A percentile compares a stretch with the other conserved stretches of the same genome.
Evolutionary conservation across 768 basidiomycete species (phyloP).

Genomic region (Leccinum olivaceopallidum): DNA sequence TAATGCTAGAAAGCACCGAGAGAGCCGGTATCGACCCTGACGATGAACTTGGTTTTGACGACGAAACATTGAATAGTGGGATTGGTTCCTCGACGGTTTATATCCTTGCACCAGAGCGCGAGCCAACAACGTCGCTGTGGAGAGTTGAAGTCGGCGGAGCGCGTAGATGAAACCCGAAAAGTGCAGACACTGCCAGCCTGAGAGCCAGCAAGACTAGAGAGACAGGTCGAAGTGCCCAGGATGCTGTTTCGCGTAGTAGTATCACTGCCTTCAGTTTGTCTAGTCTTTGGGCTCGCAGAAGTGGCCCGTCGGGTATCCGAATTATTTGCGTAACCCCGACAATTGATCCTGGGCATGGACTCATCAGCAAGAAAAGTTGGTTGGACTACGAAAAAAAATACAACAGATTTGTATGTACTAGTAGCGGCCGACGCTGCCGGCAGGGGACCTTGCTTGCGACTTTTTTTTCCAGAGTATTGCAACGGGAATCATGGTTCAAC

Average conservation of each 20-base stretch:
- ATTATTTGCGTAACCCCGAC: too few species aligned
- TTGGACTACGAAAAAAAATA: too few species aligned
- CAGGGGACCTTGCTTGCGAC: too few species aligned
- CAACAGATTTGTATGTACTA: too few species aligned
- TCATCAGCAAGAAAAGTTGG: too few species aligned
- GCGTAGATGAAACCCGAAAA: conserved; percentile 12
- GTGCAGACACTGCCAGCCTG: conserved; percentile 1
- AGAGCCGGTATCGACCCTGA: conserved; percentile 54
- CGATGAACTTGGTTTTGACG: conserved; percentile 49
- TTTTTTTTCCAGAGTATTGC: too few species aligned
- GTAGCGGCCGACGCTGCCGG: too few species aligned
- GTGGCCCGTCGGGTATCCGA: too few species aligned
- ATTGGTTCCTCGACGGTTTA: conserved; percentile 67
- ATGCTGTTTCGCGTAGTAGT: background rate
- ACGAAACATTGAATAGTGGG: conserved; percentile 64
- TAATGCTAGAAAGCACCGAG: conserved; percentile 45
- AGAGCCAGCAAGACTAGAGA: conserved; percentile 8
- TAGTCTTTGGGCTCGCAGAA: background rate
- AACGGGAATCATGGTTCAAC: too few species aligned
- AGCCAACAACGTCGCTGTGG: conserved; percentile 62
- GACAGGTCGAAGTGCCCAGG: background rate
- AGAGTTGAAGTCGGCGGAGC: conserved; percentile 14
- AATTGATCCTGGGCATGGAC: too few species aligned
- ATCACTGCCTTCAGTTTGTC: background rate
- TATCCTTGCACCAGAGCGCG: conserved; percentile 48